Conservation (phyloP, 257 asterid species). For the Leptodermis oblonga region DNA sequence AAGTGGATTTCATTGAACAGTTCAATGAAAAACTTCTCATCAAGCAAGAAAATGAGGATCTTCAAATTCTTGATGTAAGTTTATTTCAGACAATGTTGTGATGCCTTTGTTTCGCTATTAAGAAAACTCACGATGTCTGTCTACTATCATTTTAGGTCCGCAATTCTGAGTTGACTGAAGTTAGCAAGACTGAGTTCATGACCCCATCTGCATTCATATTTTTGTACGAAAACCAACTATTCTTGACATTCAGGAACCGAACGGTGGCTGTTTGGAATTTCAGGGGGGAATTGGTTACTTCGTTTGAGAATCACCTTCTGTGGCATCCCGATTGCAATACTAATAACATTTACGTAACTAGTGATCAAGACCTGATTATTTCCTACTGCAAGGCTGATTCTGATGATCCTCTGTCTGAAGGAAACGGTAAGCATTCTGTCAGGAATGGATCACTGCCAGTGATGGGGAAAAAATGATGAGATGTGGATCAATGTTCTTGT, state of each 20-base stretch:
- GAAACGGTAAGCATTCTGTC: slow-evolving; percentile 52
- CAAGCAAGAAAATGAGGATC: slow-evolving; percentile 96
- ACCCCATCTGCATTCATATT: slow-evolving; percentile 99
- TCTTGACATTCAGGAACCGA: slow-evolving; percentile 90
- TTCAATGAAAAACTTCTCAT: slow-evolving; percentile 97
- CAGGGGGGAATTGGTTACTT: slow-evolving; percentile 96
- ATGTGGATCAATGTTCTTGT: neutral
- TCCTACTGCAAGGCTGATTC: slow-evolving; percentile 94
- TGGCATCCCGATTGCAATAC: slow-evolving; percentile 99
- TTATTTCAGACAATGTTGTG: neutral
- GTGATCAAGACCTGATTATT: slow-evolving; percentile 97
- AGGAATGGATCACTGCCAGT: neutral
- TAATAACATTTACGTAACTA: slow-evolving; percentile 92
- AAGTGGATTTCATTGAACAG: slow-evolving; percentile 96
- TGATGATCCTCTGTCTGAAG: slow-evolving; percentile 79
- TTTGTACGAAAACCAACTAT: slow-evolving; percentile 90
- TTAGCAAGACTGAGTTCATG: slow-evolving; percentile 92
- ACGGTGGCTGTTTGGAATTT: slow-evolving; percentile 99
- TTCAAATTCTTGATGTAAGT: slow-evolving; percentile 94
- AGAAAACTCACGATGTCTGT: slow-evolving; percentile 19
- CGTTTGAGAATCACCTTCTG: slow-evolving; percentile 92
- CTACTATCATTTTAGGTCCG: slow-evolving; percentile 60
- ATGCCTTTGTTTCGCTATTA: neutral
- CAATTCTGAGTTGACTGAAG: slow-evolving; percentile 82
- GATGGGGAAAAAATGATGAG: neutral